These are phyloP conservation scores for Cucumis melo DNA, from an alignment of 306 rosid species.

Conservation along the genomic window DNA sequence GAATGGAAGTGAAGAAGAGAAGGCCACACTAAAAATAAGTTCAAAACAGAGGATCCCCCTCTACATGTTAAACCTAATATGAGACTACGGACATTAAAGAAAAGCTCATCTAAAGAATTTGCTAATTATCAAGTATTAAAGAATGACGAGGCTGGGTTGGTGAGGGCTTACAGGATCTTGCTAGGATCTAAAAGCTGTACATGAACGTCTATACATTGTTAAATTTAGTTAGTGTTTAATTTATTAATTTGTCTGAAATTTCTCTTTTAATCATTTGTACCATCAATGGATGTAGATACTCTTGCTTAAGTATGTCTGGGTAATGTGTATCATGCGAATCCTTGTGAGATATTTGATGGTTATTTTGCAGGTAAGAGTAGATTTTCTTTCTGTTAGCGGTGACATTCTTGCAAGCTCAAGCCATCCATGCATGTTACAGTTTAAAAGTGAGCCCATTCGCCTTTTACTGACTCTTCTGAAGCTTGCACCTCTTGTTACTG, in stretches of 20 bases:
- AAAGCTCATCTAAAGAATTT: neutral
- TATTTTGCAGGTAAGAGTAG: constrained; percentile 41
- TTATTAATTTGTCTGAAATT: neutral
- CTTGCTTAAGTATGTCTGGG: neutral
- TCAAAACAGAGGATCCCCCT: neutral
- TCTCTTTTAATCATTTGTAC: neutral
- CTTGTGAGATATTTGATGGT: neutral
- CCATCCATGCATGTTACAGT: constrained; percentile 65
- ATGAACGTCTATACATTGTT: neutral
- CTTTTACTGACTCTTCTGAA: constrained; percentile 43
- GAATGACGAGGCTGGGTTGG: neutral
- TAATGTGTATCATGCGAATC: neutral
- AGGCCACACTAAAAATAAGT: neutral
- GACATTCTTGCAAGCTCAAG: constrained; percentile 53
- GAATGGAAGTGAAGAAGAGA: neutral
- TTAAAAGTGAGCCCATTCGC: constrained; percentile 67
- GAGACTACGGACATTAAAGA: neutral
- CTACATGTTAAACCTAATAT: neutral
- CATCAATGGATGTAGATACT: neutral
- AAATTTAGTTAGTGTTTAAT: neutral
- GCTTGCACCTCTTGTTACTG: constrained; percentile 52
- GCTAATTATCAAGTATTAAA: neutral
- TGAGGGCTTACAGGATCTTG: neutral
- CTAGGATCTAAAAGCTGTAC: neutral
- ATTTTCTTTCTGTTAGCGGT: constrained; percentile 38